phyloP scores from a whole-genome alignment of 768 basidiomycete species.

The Lactarius trivialis region DNA sequence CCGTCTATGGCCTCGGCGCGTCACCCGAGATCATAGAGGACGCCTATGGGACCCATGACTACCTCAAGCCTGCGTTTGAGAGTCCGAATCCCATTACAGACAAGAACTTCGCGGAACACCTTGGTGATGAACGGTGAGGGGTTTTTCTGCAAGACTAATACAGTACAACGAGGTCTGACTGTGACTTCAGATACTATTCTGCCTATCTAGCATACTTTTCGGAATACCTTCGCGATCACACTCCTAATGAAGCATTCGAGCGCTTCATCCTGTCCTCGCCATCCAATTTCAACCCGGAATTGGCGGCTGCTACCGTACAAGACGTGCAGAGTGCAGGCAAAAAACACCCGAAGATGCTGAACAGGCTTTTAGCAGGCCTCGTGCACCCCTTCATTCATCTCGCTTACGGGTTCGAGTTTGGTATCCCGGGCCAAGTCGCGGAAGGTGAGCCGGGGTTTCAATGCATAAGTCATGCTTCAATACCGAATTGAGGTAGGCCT shows the following conservation, averaged over 20 bases:
- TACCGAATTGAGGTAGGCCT: conserved; percentile 37
- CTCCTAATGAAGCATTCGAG: conserved; percentile 44
- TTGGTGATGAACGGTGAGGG: conserved; percentile 50
- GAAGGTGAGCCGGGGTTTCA: conserved; percentile 41
- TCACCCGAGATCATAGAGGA: conserved; percentile 35
- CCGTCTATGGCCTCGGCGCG: conserved; percentile 57
- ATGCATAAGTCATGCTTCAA: not conserved
- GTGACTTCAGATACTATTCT: conserved; percentile 46
- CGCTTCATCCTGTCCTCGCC: conserved; percentile 52
- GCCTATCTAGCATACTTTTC: conserved; percentile 54
- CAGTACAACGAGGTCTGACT: too few relatives aligned
- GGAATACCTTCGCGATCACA: conserved; percentile 35
- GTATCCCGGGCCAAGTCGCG: conserved; percentile 48
- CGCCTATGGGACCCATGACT: conserved; percentile 39
- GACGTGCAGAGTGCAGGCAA: conserved; percentile 19
- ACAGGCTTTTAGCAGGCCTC: conserved; percentile 48
- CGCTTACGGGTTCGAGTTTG: conserved; percentile 60
- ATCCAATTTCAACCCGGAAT: conserved; percentile 37
- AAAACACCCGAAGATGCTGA: conserved; percentile 48
- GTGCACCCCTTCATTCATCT: conserved; percentile 61
- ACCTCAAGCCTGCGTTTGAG: conserved; percentile 33
- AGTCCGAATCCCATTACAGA: conserved; percentile 42
- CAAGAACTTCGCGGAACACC: conserved; percentile 46
- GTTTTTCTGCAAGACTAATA: not conserved
- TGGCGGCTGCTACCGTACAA: conserved; percentile 21